Evolutionary conservation across 192 early-diverging fungal species (phyloP).

Genomic region (Gigaspora rosea): DNA sequence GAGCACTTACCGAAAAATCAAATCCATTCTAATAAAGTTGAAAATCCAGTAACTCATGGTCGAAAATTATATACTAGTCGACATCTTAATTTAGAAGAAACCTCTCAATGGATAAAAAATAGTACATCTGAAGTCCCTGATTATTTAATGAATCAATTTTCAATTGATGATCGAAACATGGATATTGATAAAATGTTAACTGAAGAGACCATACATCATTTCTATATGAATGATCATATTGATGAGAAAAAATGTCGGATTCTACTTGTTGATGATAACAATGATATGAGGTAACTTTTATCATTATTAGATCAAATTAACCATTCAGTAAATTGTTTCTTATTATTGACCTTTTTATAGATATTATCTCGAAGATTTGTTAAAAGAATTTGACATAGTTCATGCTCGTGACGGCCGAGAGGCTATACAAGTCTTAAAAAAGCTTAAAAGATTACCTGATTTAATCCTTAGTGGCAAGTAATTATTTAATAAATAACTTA

Average conservation of each 20-base stretch:
- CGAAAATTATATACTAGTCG: constrained; percentile 29
- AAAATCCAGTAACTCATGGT: background rate
- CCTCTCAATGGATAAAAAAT: constrained; percentile 35
- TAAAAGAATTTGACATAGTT: constrained; percentile 39
- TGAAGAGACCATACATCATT: too few species aligned
- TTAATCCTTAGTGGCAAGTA: constrained; percentile 42
- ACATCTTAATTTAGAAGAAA: constrained; percentile 37
- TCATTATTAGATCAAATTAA: background rate
- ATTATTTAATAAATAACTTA: background rate
- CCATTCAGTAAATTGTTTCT: background rate
- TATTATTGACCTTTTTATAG: background rate
- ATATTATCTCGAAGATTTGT: constrained; percentile 35
- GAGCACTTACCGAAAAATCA: constrained; percentile 46
- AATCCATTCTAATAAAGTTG: constrained; percentile 31
- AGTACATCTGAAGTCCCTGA: too few species aligned
- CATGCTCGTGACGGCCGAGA: constrained; percentile 44
- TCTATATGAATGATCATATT: too few species aligned
- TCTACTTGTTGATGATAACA: constrained; percentile 50
- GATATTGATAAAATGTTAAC: too few species aligned
- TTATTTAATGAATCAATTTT: too few species aligned
- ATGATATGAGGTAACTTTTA: too few species aligned
- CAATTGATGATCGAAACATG: too few species aligned
- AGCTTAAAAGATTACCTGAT: background rate
- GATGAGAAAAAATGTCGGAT: constrained; percentile 2
- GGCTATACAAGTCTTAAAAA: constrained; percentile 34